Conservation (phyloP, 2,329 filamentous ascomycete genomes). For the Penicillium sumatraense region DNA sequence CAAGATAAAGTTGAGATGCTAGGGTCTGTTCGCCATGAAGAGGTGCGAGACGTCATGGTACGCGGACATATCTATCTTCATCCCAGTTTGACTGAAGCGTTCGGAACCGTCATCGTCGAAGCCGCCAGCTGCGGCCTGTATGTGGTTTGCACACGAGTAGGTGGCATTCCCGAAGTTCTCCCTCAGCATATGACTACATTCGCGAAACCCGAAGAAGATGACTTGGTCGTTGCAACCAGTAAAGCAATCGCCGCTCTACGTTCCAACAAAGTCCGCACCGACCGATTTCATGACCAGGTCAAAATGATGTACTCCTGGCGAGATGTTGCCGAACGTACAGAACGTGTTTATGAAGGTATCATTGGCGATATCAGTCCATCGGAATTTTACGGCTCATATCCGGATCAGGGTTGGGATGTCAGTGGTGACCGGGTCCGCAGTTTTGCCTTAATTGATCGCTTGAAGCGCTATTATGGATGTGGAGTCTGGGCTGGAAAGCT, state of each 20-base stretch:
- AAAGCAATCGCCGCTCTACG: slow-evolving; percentile 86
- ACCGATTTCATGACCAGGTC: slow-evolving; percentile 94
- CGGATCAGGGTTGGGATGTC: slow-evolving; percentile 70
- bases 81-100: slow-evolving; percentile 92
- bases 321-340: slow-evolving; percentile 90
- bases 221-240: slow-evolving; percentile 86
- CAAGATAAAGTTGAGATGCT: slow-evolving; percentile 94
- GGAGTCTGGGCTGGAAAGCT: slow-evolving; percentile 98
- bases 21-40: slow-evolving; percentile 89
- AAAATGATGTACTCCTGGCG: slow-evolving; percentile 99
- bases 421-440: slow-evolving; percentile 75
- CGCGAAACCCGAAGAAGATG: slow-evolving; percentile 94
- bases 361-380: slow-evolving; percentile 82
- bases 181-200: slow-evolving; percentile 97
- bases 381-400: slow-evolving; percentile 85
- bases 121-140: slow-evolving; percentile 95
- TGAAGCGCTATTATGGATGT: slow-evolving; percentile 97
- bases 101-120: slow-evolving; percentile 97
- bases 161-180: slow-evolving; percentile 94
- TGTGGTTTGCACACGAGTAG: slow-evolving; percentile 94
- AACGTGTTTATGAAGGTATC: slow-evolving; percentile 93
- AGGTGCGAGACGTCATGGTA: slow-evolving; percentile 97
- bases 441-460: slow-evolving; percentile 88
- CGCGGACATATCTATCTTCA: slow-evolving; percentile 95
- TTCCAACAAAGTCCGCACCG: slow-evolving; percentile 84